Evolutionary conservation across 805 yeast genomes (phyloP).

Genomic region (Cyberlindnera euphorbiiphila): DNA sequence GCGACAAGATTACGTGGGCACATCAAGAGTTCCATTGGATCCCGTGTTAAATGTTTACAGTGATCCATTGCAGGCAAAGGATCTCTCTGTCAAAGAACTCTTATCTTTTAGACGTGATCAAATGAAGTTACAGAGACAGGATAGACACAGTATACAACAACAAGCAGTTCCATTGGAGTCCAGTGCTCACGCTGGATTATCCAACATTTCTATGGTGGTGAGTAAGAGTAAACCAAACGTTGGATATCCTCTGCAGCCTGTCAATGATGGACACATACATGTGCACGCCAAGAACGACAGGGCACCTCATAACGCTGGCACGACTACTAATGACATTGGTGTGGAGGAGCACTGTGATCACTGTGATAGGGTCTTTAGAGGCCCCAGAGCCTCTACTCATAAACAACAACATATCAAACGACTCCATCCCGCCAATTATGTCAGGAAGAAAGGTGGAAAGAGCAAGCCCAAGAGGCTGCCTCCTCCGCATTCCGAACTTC

Average conservation of each 20-base stretch:
- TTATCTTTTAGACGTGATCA: conserved; percentile 13
- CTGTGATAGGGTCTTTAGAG: conserved; percentile 42
- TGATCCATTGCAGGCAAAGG: neutral
- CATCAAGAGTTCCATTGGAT: no score
- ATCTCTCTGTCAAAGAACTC: conserved; percentile 9
- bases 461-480: no score
- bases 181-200: neutral
- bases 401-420: conserved; percentile 46
- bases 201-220: neutral
- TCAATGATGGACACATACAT: no score
- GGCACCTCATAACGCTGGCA: conserved; percentile 21
- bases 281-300: conserved; percentile 1
- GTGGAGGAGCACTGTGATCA: conserved; percentile 37
- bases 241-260: no score
- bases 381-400: conserved; percentile 44
- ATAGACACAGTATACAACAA: neutral
- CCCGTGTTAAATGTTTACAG: no score
- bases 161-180: neutral
- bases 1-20: neutral
- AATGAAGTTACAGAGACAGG: conserved; percentile 5
- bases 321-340: conserved; percentile 16
- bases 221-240: neutral
- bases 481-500: no score
- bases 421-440: conserved; percentile 41
- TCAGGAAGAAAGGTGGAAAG: conserved; percentile 44